Base-by-base conservation (phyloP, 768 basidiomycete species). In the Chalciporus sphaerocephalus region DNA sequence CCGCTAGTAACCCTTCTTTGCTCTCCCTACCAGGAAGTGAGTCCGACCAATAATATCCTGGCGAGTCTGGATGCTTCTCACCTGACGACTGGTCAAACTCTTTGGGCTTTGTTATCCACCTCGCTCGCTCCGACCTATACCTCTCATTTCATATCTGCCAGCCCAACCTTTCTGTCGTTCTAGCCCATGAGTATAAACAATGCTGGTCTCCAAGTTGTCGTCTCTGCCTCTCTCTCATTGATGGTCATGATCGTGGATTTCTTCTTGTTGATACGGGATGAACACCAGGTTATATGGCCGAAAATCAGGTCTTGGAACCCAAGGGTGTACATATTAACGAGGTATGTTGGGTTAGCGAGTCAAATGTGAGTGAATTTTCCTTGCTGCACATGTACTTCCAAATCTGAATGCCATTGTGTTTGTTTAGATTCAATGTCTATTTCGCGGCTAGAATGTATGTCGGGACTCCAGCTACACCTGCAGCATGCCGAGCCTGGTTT, bases 381-480 rank as follows among this genome's bases (percentile, higher is more conserved):
- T 21, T 37, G 27, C n/a, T n/a, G n/a, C n/a, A n/a, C n/a, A n/a
- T 2, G 13, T 27, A 12, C 10, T 15, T 12, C n/a, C 25, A 11
- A 4, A 4, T 15, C 21, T n/a, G 11, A n/a, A 6, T 32, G 8
- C n/a, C 17, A 25, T 39, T 10, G 20, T n/a, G 22, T 9, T 25
- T 10, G 13, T 23, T n/a, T 23, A 61, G 57, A 15, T 61, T 55
- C n/a, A 61, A 57, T 21, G 38, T 61, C 3, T 59, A 50, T 32
- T 54, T 61, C 37, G 32, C 49, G 0, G 12, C 37, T 16, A 48
- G 57, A 11, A 59, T 61, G 51, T 43, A 47, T 9, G 17, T 21
- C 6, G 55, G 53, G 5, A 9, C 51, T 13, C n/a, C 16, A 4
- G 46, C 46, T n/a, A 17, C 48, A 2, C 30, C 42, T 3, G n/a